Evolutionary conservation across 345 rosid genomes (phyloP).

Genomic region (Eucalyptus cladocalyx): DNA sequence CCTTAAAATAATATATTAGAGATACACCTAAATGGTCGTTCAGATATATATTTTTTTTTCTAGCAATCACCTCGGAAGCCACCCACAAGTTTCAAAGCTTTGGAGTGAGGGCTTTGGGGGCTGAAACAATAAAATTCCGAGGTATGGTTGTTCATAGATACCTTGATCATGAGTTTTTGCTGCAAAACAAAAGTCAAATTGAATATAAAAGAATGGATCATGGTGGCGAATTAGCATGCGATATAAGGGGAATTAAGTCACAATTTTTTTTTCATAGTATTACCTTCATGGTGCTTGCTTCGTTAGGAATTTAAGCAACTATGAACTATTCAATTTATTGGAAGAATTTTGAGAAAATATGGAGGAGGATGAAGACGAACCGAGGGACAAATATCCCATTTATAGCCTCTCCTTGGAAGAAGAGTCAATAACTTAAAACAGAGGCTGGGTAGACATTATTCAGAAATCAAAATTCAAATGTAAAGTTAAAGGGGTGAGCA

Average conservation of each 20-base stretch:
- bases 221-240: background rate
- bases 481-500: background rate
- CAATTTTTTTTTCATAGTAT: background rate
- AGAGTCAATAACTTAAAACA: background rate
- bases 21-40: background rate
- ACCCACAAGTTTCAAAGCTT: background rate
- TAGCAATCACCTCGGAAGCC: background rate
- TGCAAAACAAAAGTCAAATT: background rate
- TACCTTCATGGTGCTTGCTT: background rate
- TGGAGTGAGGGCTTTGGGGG: background rate
- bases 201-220: background rate
- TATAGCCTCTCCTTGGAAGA: background rate
- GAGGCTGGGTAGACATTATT: background rate
- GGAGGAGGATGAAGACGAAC: background rate
- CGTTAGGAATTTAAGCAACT: background rate
- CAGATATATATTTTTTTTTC: too few relatives aligned
- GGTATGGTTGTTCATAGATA: background rate
- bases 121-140: background rate
- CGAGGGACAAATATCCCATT: background rate
- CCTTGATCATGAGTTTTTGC: background rate
- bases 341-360: background rate
- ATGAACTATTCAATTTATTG: background rate
- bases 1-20: background rate
- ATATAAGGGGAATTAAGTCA: background rate
- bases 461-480: background rate